phyloP scores from a whole-genome alignment of 768 basidiomycete genomes.

The Panaeolus cyanescens region DNA sequence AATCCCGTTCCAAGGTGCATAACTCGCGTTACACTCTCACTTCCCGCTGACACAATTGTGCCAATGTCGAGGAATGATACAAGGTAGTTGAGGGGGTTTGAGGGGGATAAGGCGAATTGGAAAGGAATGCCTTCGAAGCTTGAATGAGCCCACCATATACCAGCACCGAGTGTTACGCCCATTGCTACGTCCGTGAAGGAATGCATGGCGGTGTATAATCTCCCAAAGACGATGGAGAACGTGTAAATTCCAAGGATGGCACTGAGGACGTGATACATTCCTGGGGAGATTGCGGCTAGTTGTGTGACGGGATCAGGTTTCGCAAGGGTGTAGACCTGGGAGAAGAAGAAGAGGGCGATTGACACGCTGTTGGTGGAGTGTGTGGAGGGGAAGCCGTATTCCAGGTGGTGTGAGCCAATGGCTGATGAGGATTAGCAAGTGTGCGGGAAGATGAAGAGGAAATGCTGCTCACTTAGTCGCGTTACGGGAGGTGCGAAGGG shows the following conservation, averaged over 20 bases:
- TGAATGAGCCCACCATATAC: constrained; percentile 65
- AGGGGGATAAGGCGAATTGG: constrained; percentile 20
- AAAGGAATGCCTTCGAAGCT: constrained; percentile 42
- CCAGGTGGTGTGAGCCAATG: constrained; percentile 78
- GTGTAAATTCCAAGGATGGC: constrained; percentile 57
- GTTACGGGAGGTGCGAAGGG: constrained; percentile 91
- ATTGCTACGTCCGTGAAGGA: constrained; percentile 73
- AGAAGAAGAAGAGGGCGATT: constrained; percentile 80
- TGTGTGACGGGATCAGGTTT: constrained; percentile 41
- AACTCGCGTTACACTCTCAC: constrained; percentile 10
- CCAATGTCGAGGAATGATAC: constrained; percentile 26
- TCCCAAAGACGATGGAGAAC: constrained; percentile 75
- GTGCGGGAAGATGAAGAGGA: not conserved
- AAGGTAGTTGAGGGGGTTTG: constrained; percentile 28
- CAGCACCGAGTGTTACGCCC: constrained; percentile 65
- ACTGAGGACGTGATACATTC: constrained; percentile 43
- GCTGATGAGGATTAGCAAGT: constrained; percentile 38
- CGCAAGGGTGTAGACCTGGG: constrained; percentile 42
- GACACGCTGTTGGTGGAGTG: constrained; percentile 92
- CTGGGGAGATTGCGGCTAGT: constrained; percentile 40
- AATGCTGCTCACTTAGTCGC: constrained; percentile 66
- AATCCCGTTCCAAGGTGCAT: constrained; percentile 41
- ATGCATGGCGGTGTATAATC: constrained; percentile 89
- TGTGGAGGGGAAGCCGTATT: constrained; percentile 96
- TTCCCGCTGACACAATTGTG: constrained; percentile 13